Evolutionary conservation across 2,329 filamentous ascomycete genomes (phyloP).

Genomic region (Clathrospora elynae): DNA sequence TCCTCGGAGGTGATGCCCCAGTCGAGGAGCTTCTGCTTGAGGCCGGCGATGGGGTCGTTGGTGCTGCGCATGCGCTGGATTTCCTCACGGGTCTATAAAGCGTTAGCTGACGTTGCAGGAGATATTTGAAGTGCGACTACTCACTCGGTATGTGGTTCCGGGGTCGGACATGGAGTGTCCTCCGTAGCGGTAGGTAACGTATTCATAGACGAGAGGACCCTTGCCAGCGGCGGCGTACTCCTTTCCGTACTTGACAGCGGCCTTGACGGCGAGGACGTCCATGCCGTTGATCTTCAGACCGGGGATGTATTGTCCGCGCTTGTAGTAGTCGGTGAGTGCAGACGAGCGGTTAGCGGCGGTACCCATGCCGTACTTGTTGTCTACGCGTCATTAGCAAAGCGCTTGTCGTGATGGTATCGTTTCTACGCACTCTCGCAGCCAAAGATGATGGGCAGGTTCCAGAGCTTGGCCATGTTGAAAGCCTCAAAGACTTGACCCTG

Average conservation of each 20-base stretch:
- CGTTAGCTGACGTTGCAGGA: slow-evolving; percentile 21
- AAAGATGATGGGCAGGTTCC: slow-evolving; percentile 94
- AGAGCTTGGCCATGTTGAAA: slow-evolving; percentile 99
- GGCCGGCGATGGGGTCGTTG: slow-evolving; percentile 95
- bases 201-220: slow-evolving; percentile 95
- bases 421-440: slow-evolving; percentile 88
- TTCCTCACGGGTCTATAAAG: slow-evolving; percentile 80
- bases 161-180: slow-evolving; percentile 99
- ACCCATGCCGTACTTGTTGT: slow-evolving; percentile 99
- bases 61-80: slow-evolving; percentile 99
- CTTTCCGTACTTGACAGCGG: slow-evolving; percentile 92
- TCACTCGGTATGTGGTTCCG: slow-evolving; percentile 89
- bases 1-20: slow-evolving; percentile 92
- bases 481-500: slow-evolving; percentile 99
- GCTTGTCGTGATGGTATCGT: not conserved
- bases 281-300: slow-evolving; percentile 99
- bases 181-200: slow-evolving; percentile 98
- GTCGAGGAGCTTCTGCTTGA: slow-evolving; percentile 97
- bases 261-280: slow-evolving; percentile 98
- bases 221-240: slow-evolving; percentile 82
- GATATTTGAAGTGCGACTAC: slow-evolving; percentile 10
- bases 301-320: slow-evolving; percentile 99
- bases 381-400: slow-evolving; percentile 55
- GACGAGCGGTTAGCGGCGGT: slow-evolving; percentile 93
- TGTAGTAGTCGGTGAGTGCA: slow-evolving; percentile 99